phyloP scores from a whole-genome alignment of 163 green algal genomes.

The Prototheca cutis region DNA sequence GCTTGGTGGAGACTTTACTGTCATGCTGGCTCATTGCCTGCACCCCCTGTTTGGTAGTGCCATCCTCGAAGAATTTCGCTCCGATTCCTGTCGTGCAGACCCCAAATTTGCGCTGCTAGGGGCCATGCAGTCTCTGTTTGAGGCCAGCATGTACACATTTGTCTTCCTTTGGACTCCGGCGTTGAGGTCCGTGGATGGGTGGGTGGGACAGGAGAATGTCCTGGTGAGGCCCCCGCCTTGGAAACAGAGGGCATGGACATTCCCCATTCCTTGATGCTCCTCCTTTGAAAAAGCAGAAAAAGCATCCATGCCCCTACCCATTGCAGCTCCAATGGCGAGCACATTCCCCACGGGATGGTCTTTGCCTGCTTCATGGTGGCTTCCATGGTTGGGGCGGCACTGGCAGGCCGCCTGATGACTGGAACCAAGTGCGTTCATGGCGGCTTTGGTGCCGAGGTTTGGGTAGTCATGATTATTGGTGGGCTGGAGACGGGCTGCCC shows the following conservation, averaged over 20 bases:
- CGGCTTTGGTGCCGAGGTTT: no score
- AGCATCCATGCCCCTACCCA: background rate
- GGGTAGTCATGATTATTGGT: no score
- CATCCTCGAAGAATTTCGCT: no score
- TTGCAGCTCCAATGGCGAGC: conserved; percentile 40
- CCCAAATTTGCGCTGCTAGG: conserved; percentile 69
- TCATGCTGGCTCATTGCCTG: no score
- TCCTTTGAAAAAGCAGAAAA: background rate
- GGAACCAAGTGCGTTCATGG: background rate
- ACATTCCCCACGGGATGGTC: conserved; percentile 90
- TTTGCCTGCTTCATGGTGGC: conserved; percentile 94
- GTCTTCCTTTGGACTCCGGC: conserved; percentile 82
- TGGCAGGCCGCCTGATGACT: conserved; percentile 61
- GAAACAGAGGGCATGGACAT: no score
- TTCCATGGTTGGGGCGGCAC: conserved; percentile 77
- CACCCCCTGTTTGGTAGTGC: no score
- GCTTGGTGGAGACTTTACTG: no score
- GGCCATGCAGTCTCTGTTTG: conserved; percentile 82
- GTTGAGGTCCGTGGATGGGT: conserved; percentile 29
- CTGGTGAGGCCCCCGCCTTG: no score
- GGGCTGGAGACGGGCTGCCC: no score
- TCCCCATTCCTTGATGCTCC: no score
- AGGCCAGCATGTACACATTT: conserved; percentile 83
- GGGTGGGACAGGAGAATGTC: background rate
- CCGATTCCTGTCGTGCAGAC: conserved; percentile 45